Percentiles rank a stretch among this genome's conserved stretches.
These are phyloP conservation scores for Margaritispora aquatica DNA, from an alignment of 495 filamentous ascomycete genomes.

Conservation along the genomic window DNA sequence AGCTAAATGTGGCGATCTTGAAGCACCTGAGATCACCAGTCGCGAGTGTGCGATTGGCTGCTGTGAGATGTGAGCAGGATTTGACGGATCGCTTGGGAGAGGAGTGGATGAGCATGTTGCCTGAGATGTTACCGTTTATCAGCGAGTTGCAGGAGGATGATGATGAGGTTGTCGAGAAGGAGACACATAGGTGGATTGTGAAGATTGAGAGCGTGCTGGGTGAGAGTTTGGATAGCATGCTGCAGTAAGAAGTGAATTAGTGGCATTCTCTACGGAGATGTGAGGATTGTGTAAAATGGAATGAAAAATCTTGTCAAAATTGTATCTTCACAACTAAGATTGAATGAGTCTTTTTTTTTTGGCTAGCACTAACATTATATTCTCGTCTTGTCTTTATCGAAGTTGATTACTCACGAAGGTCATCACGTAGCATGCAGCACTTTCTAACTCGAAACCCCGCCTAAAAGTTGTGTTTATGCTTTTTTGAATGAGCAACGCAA, in stretches of 20 bases:
- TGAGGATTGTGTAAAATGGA: neutral
- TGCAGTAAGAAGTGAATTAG: slow-evolving; percentile 47
- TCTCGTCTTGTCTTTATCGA: no score
- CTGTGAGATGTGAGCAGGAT: slow-evolving; percentile 68
- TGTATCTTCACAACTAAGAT: neutral
- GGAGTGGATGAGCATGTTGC: slow-evolving; percentile 83
- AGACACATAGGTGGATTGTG: slow-evolving; percentile 80
- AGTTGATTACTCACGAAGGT: no score
- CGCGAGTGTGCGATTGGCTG: slow-evolving; percentile 62
- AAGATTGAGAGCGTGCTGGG: slow-evolving; percentile 82
- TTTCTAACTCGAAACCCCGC: no score
- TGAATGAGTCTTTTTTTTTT: no score
- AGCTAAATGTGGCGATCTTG: slow-evolving; percentile 70
- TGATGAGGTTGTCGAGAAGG: slow-evolving; percentile 82
- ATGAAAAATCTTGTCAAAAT: neutral
- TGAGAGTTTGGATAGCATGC: slow-evolving; percentile 82
- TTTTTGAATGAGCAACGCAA: no score
- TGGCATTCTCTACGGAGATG: neutral
- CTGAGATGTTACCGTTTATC: slow-evolving; percentile 92
- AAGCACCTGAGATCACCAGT: slow-evolving; percentile 66
- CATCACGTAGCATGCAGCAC: no score
- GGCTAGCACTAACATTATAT: no score
- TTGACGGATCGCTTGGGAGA: slow-evolving; percentile 76
- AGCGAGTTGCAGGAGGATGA: slow-evolving; percentile 94
- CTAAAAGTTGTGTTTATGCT: no score